Evolutionary conservation across 768 basidiomycete species (phyloP).

Genomic region (Postia placenta): DNA sequence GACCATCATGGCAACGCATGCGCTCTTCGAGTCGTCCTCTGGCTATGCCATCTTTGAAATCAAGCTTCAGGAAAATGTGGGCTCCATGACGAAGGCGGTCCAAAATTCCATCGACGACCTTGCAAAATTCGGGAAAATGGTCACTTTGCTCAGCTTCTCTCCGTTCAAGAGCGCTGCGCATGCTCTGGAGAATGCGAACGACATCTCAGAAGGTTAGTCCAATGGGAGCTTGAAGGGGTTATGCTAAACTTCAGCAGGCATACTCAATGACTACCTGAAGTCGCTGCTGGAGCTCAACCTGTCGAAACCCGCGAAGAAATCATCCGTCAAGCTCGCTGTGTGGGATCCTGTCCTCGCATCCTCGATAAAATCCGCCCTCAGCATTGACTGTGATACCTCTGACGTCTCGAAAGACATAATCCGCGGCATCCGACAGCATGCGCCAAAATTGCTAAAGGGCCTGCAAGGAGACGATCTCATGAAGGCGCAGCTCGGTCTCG

Average conservation of each 20-base stretch:
- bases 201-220: conserved; percentile 84
- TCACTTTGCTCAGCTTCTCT: conserved; percentile 81
- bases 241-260: conserved; percentile 40
- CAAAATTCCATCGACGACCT: conserved; percentile 87
- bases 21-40: conserved; percentile 89
- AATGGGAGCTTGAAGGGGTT: not conserved
- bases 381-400: conserved; percentile 74
- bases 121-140: conserved; percentile 88
- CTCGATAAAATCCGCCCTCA: conserved; percentile 67
- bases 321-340: conserved; percentile 69
- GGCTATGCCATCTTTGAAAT: conserved; percentile 92
- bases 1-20: conserved; percentile 61
- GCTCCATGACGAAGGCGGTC: conserved; percentile 65
- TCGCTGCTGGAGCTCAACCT: conserved; percentile 86
- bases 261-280: conserved; percentile 78
- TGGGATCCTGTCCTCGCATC: conserved; percentile 70
- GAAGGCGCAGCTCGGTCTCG: conserved; percentile 93
- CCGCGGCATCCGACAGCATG: conserved; percentile 90
- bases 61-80: conserved; percentile 84
- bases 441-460: conserved; percentile 82
- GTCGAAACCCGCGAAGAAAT: conserved; percentile 66
- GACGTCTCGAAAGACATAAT: conserved; percentile 80
- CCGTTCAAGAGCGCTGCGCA: conserved; percentile 93
- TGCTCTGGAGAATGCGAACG: conserved; percentile 93
- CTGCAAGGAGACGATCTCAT: conserved; percentile 83